These are phyloP conservation scores for Penstemon newberryi DNA, from an alignment of 257 asterid species.

Conservation along the genomic window DNA sequence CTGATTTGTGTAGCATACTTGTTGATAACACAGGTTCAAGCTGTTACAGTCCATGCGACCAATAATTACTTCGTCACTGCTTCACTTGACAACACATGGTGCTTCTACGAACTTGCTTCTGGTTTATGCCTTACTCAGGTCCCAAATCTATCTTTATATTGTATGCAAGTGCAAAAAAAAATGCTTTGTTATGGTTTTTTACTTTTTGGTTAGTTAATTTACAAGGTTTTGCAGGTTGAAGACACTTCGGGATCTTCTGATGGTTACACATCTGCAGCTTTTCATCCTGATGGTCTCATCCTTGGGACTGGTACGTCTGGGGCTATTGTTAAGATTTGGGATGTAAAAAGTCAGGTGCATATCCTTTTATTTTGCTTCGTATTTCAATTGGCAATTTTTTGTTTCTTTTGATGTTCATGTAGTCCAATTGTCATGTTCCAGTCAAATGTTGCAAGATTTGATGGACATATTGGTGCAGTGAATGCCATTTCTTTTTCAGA, in stretches of 20 bases:
- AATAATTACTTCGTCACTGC: constrained; percentile 86
- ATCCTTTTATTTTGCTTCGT: neutral
- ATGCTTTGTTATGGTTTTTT: neutral
- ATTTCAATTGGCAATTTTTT: neutral
- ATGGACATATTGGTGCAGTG: constrained; percentile 82
- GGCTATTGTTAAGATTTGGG: constrained; percentile 86
- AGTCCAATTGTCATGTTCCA: constrained; percentile 33
- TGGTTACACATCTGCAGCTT: constrained; percentile 90
- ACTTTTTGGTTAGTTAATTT: constrained; percentile 16
- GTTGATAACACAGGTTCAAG: constrained; percentile 71
- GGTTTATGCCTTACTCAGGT: constrained; percentile 99
- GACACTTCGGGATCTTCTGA: constrained; percentile 69
- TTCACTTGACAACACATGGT: constrained; percentile 94
- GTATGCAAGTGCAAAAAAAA: constrained; percentile 5
- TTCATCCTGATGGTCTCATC: constrained; percentile 99
- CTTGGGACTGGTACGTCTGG: constrained; percentile 94
- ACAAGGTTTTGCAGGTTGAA: constrained; percentile 58
- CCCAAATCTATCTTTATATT: constrained; percentile 19
- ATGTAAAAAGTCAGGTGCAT: constrained; percentile 94
- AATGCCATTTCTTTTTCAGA: constrained; percentile 94
- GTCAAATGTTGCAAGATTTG: constrained; percentile 86
- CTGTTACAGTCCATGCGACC: constrained; percentile 96
- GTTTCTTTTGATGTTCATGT: neutral
- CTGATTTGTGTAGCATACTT: constrained; percentile 16
- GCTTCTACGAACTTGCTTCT: constrained; percentile 87